These are phyloP conservation scores for Dipodascus geniculatus DNA, from an alignment of 805 yeast species.

Conservation along the genomic window DNA sequence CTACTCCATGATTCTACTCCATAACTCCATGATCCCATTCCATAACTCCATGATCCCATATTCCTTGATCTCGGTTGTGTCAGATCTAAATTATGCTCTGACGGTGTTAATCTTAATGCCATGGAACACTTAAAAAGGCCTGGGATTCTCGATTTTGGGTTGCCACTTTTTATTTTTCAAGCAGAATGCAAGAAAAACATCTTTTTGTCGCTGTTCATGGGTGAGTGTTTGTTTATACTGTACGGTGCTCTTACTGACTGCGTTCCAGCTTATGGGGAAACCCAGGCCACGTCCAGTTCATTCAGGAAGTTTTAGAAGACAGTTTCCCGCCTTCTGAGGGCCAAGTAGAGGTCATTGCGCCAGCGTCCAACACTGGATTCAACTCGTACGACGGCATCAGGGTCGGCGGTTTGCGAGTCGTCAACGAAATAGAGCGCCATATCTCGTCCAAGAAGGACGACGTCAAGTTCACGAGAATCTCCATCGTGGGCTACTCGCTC, in stretches of 20 bases:
- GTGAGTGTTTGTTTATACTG: too few species aligned
- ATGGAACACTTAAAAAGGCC: constrained; percentile 1
- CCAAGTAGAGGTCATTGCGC: constrained; percentile 28
- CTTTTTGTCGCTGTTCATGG: constrained; percentile 70
- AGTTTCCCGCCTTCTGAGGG: constrained; percentile 31
- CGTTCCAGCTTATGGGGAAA: constrained; percentile 47
- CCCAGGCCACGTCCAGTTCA: constrained; percentile 41
- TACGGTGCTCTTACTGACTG: constrained; percentile 1
- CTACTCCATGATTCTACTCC: too few species aligned
- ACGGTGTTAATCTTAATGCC: background rate
- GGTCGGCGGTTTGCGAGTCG: constrained; percentile 46
- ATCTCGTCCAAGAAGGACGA: constrained; percentile 29
- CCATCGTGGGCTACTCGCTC: constrained; percentile 75
- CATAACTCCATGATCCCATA: too few species aligned
- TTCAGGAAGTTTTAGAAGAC: constrained; percentile 32
- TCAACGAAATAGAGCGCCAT: constrained; percentile 45
- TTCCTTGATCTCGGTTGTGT: too few species aligned
- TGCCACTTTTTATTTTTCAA: too few species aligned
- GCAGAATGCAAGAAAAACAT: constrained; percentile 38
- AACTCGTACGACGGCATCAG: constrained; percentile 81
- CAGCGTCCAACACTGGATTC: constrained; percentile 52
- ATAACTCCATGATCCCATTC: too few species aligned
- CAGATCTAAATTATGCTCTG: too few species aligned
- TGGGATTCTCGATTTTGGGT: constrained; percentile 1
- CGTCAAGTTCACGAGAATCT: constrained; percentile 43